phyloP scores from a whole-genome alignment of 2,329 filamentous ascomycete species.

The Cladosporium austrohemisphaericum region DNA sequence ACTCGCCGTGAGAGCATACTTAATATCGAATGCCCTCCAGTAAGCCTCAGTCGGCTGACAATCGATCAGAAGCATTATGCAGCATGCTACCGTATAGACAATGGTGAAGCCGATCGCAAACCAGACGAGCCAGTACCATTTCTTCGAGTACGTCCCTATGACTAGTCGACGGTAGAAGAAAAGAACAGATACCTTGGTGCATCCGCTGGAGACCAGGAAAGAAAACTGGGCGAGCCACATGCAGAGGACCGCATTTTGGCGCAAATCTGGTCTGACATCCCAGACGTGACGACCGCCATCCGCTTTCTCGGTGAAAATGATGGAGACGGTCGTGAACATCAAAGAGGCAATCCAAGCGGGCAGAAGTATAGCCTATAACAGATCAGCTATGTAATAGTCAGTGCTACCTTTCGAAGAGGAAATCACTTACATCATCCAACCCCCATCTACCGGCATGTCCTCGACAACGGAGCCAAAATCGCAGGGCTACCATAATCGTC shows the following conservation, averaged over 20 bases:
- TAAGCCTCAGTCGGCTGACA: slow-evolving; percentile 40
- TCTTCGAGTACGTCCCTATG: slow-evolving; percentile 31
- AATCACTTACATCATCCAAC: slow-evolving; percentile 31
- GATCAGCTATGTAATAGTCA: no score
- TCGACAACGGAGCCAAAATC: slow-evolving; percentile 29
- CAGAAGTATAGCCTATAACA: slow-evolving; percentile 20
- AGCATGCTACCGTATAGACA: slow-evolving; percentile 38
- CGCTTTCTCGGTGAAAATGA: slow-evolving; percentile 23
- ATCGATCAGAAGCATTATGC: slow-evolving; percentile 33
- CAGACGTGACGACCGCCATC: slow-evolving; percentile 35
- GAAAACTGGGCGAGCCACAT: slow-evolving; percentile 34
- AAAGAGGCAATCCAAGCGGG: slow-evolving; percentile 22
- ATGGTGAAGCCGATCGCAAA: slow-evolving; percentile 37
- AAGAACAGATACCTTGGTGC: slow-evolving; percentile 37
- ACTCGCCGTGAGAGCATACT: slow-evolving; percentile 31
- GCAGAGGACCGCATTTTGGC: slow-evolving; percentile 23
- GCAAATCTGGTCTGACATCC: slow-evolving; percentile 28
- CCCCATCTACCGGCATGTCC: slow-evolving; percentile 27
- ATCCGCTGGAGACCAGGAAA: slow-evolving; percentile 32
- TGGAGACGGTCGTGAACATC: slow-evolving; percentile 22
- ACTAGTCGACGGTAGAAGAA: slow-evolving; percentile 43
- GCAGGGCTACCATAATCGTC: slow-evolving; percentile 25
- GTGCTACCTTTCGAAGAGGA: no score
- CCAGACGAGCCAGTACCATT: slow-evolving; percentile 37
- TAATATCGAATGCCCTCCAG: slow-evolving; percentile 36